Conservation (phyloP, 352 stramenopile genomes). For the Elongisporangium anandrum region DNA sequence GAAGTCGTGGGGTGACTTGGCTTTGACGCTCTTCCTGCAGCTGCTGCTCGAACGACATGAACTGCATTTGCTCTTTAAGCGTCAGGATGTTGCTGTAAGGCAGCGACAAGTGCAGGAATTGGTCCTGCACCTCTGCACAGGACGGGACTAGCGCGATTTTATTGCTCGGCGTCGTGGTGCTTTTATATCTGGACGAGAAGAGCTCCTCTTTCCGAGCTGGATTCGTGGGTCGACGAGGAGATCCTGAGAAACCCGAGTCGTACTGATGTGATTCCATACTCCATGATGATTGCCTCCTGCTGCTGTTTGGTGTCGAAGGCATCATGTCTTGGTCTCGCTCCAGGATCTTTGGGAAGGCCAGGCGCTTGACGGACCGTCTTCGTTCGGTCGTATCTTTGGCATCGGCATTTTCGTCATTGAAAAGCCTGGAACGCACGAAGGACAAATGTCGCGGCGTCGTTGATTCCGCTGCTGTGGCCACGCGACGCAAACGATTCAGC, state of each 20-base stretch:
- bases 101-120: slow-evolving; percentile 38
- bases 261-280: neutral
- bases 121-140: slow-evolving; percentile 37
- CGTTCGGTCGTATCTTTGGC: neutral
- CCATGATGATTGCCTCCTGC: neutral
- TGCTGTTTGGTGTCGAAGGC: neutral
- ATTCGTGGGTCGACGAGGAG: neutral
- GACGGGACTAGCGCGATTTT: slow-evolving; percentile 9
- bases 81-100: slow-evolving; percentile 36
- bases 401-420: neutral
- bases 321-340: slow-evolving; percentile 6
- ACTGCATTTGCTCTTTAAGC: slow-evolving; percentile 45
- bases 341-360: slow-evolving; percentile 50
- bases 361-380: slow-evolving; percentile 6
- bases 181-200: neutral
- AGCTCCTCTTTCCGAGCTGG: neutral
- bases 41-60: slow-evolving; percentile 32
- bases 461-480: neutral
- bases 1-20: neutral
- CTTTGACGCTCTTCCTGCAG: slow-evolving; percentile 7
- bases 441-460: slow-evolving; percentile 12
- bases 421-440: slow-evolving; percentile 8
- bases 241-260: neutral
- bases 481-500: neutral
- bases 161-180: neutral